Evolutionary conservation across 495 filamentous ascomycete species (phyloP).

Genomic region (Xylaria acuta): DNA sequence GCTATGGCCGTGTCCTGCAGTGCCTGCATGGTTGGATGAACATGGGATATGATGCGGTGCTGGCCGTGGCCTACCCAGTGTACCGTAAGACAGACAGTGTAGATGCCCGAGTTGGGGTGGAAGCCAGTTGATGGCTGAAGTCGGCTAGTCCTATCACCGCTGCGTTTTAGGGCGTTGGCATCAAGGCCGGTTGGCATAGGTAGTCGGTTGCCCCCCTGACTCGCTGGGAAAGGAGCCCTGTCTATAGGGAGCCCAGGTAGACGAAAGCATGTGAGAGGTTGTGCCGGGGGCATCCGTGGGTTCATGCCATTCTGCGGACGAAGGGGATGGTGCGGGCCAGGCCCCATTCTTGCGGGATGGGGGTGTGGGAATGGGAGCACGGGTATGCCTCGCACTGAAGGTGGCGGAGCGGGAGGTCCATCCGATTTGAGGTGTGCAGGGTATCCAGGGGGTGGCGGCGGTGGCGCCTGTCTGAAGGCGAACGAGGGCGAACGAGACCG

Average conservation of each 20-base stretch:
- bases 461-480: constrained; percentile 25
- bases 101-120: background rate
- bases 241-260: background rate
- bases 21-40: constrained; percentile 30
- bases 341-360: background rate
- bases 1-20: constrained; percentile 38
- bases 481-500: constrained; percentile 29
- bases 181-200: background rate
- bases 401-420: constrained; percentile 24
- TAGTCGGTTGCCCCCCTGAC: background rate
- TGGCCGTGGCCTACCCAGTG: constrained; percentile 40
- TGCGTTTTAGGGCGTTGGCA: too few species aligned
- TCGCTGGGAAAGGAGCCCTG: background rate
- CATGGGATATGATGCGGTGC: constrained; percentile 36
- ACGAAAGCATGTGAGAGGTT: background rate
- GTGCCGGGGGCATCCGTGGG: background rate
- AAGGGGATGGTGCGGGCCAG: background rate
- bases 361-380: constrained; percentile 10
- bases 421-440: background rate
- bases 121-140: background rate
- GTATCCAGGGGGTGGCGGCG: constrained; percentile 11
- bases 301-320: constrained; percentile 1
- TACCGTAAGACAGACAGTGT: constrained; percentile 42
- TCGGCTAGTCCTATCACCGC: too few species aligned
- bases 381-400: constrained; percentile 15